Base-by-base conservation (phyloP, 148 eudicot genomes). In the Euryodendron excelsum region DNA sequence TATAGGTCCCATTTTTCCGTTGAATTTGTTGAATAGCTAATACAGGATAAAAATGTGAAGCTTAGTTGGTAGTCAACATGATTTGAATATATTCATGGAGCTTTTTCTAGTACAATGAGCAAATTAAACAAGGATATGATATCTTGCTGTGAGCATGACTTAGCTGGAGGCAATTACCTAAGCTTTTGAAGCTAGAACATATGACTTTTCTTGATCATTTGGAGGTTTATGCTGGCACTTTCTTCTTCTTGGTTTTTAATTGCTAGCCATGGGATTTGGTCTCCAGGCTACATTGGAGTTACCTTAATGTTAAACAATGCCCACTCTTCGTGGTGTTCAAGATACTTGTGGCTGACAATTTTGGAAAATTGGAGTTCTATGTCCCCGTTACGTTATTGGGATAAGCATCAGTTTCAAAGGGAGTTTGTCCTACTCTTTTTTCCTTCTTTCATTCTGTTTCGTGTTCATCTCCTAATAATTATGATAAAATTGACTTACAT, bases 281-380 rank as follows among this genome's bases (percentile, higher is more conserved):
- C 50, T 37, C 48, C 28, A 37, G 36, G 59, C 37, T 20, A 5
- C n/a, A 33, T 30, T 21, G 59, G 12, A 47, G 2, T 71, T 28
- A 52, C 20, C 21, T 20, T 70, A 6, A 28, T 1, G 5, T 15
- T 45, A 47, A 48, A 70, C 58, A 70, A 48, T 70, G 58, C 34
- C 30, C n/a, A 23, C 15, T 28, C 58, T 70, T 50, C 59, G 5
- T 39, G 48, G 55, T 30, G 11, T 47, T 48, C 13, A 41, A 23
- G 52, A 72, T 55, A n/a, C 15, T 73, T 55, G 64, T 23, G 15
- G n/a, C 23, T 55, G 65, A 73, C 25, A 73, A 56, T 56, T 73
- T 25, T 56, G 23, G 20, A 56, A 52, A 27, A 73, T 34, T 37
- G 12, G 34, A 48, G 34, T 48, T 73, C 65, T 37, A n/a, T 58